phyloP scores from a whole-genome alignment of 768 basidiomycete species.

The Agaricus blazei region DNA sequence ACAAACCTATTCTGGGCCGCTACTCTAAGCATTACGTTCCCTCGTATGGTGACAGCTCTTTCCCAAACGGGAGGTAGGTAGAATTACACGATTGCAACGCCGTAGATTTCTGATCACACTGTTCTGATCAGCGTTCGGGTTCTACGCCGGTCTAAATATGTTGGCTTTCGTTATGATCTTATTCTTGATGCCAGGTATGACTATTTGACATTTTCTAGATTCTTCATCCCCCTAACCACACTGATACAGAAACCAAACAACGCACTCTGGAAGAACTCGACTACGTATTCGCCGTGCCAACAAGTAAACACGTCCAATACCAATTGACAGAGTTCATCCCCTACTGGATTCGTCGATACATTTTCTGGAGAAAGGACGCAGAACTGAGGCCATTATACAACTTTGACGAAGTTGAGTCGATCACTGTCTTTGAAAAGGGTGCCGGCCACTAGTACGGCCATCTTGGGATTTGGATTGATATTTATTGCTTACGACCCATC shows the following conservation, averaged over 20 bases:
- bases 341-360: constrained; percentile 44
- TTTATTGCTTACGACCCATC: too few species aligned
- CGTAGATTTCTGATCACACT: background rate
- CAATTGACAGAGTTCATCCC: constrained; percentile 41
- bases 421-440: constrained; percentile 5
- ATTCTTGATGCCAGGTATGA: constrained; percentile 46
- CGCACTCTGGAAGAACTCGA: constrained; percentile 48
- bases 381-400: constrained; percentile 43
- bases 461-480: too few species aligned
- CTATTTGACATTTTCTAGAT: constrained; percentile 1
- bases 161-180: constrained; percentile 51
- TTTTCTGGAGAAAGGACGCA: constrained; percentile 32
- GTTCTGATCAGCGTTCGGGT: constrained; percentile 39
- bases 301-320: constrained; percentile 36
- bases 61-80: constrained; percentile 28
- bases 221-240: background rate
- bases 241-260: constrained; percentile 42
- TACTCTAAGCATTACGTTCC: constrained; percentile 55
- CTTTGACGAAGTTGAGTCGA: constrained; percentile 43
- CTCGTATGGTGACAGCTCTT: constrained; percentile 45
- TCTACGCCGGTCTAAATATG: constrained; percentile 50
- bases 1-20: constrained; percentile 49
- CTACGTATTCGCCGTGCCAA: constrained; percentile 49
- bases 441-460: background rate
- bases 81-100: background rate